Evolutionary conservation across 176 grass and related monocot species (phyloP), one percentile per base, ranked within the genome.

Genomic region (Carex cristatella): DNA sequence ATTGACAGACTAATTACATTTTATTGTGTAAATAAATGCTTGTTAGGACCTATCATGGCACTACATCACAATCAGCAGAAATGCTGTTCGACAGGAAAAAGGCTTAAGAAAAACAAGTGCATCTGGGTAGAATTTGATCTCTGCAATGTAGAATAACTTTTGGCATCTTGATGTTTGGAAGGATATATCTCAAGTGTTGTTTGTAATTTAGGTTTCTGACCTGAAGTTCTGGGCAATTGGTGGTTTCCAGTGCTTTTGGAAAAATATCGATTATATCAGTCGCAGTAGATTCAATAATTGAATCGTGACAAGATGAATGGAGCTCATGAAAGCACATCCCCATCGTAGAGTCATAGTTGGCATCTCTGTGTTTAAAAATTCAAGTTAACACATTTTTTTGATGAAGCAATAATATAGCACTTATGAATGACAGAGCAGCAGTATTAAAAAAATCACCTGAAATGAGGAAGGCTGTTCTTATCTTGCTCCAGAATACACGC

Each of bases 241-340:
- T 91, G 76, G 60, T 90, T 44, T 90, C 71, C 68, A 94, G 28
- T 68, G 91, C 84, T 84, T 37, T 92, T 88, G 78, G 48, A 27
- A 98, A 88, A 88, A 85, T 88, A 90, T 87, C 81, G 55, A 98
- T 82, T 79, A 98, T 89, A 40, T 93, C 89, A 86, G 48, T 78
- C 86, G 89, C 91, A 59, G 95, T 98, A 70, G 88, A 92, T 94
- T 94, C 85, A 87, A 98, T 86, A 92, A 94, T 81, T 72, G 91
- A 87, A 83, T 59, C 80, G 19, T 89, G 86, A 88, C 93, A 94
- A 67, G 80, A 94, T 84, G 88, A 94, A 91, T 98, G 91, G 56
- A 98, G 83, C 69, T 89, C 91, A 88, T 80, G 81, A 83, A 98
- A 92, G 83, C 95, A 94, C 5, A 88, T 86, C 82, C 93, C 93